Conservation (phyloP, 257 asterid genomes). For the Solanum appendiculatum region DNA sequence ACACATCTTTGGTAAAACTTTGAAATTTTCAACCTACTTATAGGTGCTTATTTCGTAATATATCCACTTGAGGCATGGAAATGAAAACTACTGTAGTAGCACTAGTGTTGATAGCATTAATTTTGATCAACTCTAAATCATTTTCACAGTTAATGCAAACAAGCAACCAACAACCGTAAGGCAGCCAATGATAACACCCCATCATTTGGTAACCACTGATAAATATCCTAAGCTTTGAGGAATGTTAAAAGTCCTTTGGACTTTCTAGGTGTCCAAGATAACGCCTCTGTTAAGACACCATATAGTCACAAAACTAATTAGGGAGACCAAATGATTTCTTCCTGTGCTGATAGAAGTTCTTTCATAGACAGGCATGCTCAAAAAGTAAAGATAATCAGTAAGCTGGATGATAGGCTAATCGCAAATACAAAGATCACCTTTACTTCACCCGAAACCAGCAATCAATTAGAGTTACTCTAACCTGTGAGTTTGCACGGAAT, state of each 20-base stretch:
- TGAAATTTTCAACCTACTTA: background rate
- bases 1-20: background rate
- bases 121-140: background rate
- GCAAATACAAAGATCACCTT: background rate
- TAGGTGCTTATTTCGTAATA: background rate
- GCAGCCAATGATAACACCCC: background rate
- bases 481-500: conserved; percentile 77
- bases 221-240: background rate
- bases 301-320: background rate
- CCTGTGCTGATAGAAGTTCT: background rate
- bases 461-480: conserved; percentile 4
- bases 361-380: background rate
- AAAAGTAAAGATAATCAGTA: background rate
- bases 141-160: background rate
- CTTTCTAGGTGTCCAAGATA: background rate
- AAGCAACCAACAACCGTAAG: background rate
- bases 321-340: background rate
- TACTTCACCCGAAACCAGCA: background rate
- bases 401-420: background rate
- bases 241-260: background rate
- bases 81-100: background rate
- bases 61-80: background rate
- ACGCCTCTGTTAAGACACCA: background rate
- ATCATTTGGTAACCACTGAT: background rate
- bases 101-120: background rate